Evolutionary conservation across 164 flowering plant genomes (phyloP).

Genomic region (Chimonanthus salicifolius): DNA sequence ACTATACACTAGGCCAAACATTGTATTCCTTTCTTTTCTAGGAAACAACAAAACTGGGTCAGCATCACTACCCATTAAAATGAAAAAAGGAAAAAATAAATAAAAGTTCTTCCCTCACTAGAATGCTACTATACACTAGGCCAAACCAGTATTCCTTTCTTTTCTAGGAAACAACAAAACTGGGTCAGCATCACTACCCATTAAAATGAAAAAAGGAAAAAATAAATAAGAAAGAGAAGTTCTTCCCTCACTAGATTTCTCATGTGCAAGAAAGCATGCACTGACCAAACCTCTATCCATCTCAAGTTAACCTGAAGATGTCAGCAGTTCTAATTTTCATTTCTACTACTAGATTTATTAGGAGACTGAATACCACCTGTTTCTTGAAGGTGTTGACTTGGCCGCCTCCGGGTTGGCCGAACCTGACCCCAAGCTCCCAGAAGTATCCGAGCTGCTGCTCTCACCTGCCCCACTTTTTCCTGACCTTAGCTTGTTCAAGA

Average conservation of each 20-base stretch:
- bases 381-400: constrained; percentile 50
- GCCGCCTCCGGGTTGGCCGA: constrained; percentile 46
- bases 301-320: constrained; percentile 16
- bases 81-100: neutral
- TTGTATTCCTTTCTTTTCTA: constrained; percentile 14
- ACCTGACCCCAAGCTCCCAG: constrained; percentile 51
- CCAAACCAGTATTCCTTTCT: constrained; percentile 15
- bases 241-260: neutral
- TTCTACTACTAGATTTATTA: constrained; percentile 15
- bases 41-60: constrained; percentile 32
- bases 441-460: constrained; percentile 62
- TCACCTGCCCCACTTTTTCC: constrained; percentile 39
- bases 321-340: constrained; percentile 23
- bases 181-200: constrained; percentile 13
- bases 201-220: neutral
- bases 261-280: neutral
- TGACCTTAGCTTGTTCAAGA: constrained; percentile 57
- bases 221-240: neutral
- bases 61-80: neutral
- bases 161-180: constrained; percentile 28
- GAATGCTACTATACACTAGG: neutral
- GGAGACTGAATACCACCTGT: constrained; percentile 51
- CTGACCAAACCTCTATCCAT: neutral
- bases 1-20: constrained; percentile 3
- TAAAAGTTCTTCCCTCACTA: neutral